These are phyloP conservation scores for Sugiyamaella americana DNA, from an alignment of 805 yeast species.

Conservation along the genomic window DNA sequence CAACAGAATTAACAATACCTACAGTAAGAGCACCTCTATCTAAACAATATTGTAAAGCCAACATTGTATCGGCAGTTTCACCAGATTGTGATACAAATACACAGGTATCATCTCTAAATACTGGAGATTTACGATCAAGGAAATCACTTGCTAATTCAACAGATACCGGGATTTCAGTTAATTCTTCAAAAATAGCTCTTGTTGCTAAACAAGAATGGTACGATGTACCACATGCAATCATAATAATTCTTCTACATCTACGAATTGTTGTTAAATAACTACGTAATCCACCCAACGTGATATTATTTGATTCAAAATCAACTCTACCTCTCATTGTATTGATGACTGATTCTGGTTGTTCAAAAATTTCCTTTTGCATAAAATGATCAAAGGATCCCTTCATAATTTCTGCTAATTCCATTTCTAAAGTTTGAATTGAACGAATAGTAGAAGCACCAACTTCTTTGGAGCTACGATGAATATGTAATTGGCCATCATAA, in stretches of 20 bases:
- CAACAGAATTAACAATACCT: constrained; percentile 96
- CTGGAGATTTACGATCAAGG: constrained; percentile 92
- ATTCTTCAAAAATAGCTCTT: constrained; percentile 91
- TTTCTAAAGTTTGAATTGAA: constrained; percentile 91
- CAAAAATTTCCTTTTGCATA: constrained; percentile 98
- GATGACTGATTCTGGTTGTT: constrained; percentile 96
- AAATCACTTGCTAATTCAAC: constrained; percentile 94
- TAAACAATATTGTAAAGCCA: constrained; percentile 89
- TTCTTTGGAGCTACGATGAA: constrained; percentile 88
- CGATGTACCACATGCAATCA: constrained; percentile 99
- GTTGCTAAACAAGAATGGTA: constrained; percentile 98
- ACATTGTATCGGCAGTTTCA: constrained; percentile 96
- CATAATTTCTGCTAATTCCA: constrained; percentile 97
- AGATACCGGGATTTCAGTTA: constrained; percentile 88
- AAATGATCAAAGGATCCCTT: constrained; percentile 94
- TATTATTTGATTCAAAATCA: constrained; percentile 72
- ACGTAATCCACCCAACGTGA: constrained; percentile 86
- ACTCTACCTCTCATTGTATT: constrained; percentile 99
- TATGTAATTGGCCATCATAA: constrained; percentile 95
- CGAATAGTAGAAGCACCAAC: constrained; percentile 84
- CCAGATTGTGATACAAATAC: constrained; percentile 98
- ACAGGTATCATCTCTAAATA: constrained; percentile 96
- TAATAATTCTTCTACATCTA: constrained; percentile 88
- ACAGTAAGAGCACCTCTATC: constrained; percentile 97
- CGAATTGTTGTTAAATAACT: constrained; percentile 81